phyloP scores from a whole-genome alignment of 306 rosid genomes.

The Gynostemma pentaphyllum region DNA sequence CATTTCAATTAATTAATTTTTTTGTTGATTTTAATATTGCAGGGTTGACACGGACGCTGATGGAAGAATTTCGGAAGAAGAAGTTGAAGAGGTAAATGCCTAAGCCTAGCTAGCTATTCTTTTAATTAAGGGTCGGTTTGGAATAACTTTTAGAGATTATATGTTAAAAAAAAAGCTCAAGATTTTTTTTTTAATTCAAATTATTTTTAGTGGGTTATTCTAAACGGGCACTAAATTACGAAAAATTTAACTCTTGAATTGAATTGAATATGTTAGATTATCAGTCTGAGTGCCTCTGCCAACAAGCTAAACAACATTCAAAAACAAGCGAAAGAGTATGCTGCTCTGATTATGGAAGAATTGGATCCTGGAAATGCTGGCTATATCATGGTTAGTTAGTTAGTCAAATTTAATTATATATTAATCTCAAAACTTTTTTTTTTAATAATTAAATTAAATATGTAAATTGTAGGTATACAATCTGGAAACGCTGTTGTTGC shows the following conservation, averaged over 20 bases:
- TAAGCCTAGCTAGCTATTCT: neutral
- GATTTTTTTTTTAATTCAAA: too few species aligned
- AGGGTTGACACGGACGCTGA: conserved; percentile 55
- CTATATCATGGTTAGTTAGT: conserved; percentile 48
- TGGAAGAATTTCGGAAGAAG: conserved; percentile 49
- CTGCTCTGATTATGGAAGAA: conserved; percentile 56
- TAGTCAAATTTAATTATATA: neutral
- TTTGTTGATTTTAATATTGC: conserved; percentile 4
- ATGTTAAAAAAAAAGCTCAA: too few species aligned
- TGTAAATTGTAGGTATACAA: conserved; percentile 20
- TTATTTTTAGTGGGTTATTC: too few species aligned
- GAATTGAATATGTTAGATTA: conserved; percentile 20
- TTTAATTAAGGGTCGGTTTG: too few species aligned
- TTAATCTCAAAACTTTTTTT: neutral
- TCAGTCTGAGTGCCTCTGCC: conserved; percentile 45
- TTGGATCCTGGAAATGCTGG: conserved; percentile 43
- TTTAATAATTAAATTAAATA: neutral
- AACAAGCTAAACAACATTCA: conserved; percentile 46
- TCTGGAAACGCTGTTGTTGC: conserved; percentile 37
- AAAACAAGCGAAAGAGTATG: conserved; percentile 39
- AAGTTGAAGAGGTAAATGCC: conserved; percentile 32
- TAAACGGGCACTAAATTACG: too few species aligned
- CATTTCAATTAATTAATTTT: neutral
- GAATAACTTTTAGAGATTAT: too few species aligned
- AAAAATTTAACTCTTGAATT: neutral